phyloP scores from a whole-genome alignment of 1,284 basidiomycete genomes.

The Cystobasidiaceae sp. region DNA sequence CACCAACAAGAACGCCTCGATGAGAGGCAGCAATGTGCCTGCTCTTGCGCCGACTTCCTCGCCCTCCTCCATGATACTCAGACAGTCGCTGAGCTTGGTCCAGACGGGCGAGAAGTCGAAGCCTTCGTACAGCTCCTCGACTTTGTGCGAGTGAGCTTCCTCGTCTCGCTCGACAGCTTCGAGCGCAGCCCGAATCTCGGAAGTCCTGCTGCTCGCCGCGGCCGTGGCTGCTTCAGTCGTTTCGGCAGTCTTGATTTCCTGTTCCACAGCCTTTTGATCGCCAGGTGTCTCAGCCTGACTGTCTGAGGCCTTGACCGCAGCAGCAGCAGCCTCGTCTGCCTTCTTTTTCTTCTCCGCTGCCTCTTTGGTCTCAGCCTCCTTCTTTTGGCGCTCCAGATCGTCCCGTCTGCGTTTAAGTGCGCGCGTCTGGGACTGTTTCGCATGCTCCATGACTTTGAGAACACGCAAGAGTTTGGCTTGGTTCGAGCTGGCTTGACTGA shows the following conservation, averaged over 20 bases:
- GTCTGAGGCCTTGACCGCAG: no score
- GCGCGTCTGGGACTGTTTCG: conserved; percentile 17
- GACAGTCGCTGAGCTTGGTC: conserved; percentile 76
- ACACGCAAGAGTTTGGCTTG: conserved; percentile 89
- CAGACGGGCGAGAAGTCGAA: conserved; percentile 83
- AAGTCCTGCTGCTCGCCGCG: no score
- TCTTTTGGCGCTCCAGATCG: no score
- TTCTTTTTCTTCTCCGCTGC: not conserved
- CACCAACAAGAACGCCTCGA: conserved; percentile 95
- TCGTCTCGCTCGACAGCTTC: conserved; percentile 55
- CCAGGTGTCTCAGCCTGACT: no score
- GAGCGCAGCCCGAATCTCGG: conserved; percentile 28
- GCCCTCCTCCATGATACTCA: conserved; percentile 72
- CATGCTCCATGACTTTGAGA: conserved; percentile 78
- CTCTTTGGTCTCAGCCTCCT: no score
- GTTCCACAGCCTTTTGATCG: no score
- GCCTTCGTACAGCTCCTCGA: conserved; percentile 75
- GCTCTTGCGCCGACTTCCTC: conserved; percentile 70
- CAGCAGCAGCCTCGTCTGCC: not conserved
- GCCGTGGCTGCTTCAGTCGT: no score
- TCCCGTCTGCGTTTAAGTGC: no score
- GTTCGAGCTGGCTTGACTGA: conserved; percentile 82
- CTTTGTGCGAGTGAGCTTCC: conserved; percentile 53
- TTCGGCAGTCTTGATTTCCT: no score
- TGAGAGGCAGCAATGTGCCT: conserved; percentile 80